Evolutionary conservation across 208 protist species (phyloP), one percentile per base, ranked within the genome.

Genomic region (Acanthamoeba polyphaga): DNA sequence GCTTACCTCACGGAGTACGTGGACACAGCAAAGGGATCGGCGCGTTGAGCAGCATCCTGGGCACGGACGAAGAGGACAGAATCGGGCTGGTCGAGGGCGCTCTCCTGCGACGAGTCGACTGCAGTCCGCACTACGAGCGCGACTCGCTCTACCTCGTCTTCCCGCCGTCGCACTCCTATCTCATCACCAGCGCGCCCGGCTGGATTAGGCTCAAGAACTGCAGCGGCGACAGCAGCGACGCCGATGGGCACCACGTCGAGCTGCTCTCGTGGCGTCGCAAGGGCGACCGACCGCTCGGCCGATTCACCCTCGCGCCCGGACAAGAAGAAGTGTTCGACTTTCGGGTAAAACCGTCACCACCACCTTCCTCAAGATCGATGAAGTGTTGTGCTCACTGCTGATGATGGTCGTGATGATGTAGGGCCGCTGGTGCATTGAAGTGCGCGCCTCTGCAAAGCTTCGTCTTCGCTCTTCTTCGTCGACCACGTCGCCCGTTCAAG

Each of bases 351-450:
- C 19, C 19, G 27, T 24, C 55, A 24, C 3, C 19, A 24, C 55
- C 55, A 7, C 15, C 55, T 62, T 17, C 19, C 55, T 60, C 17
- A 15, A 60, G 3, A 22, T 24, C 12, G 55, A 22, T 24, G 17
- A 60, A 8, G 38, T 43, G 38, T 49, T 0, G 0, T 0, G 12
- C 46, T 49, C 46, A 49, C 46, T 60, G 55, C 15, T 4, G 55
- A 8, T 60, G 55, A 60, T 60, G 55, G 1, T 55, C 12, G 15
- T 60, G 55, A 22, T 22, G 55, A 58, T 74, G 66, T 27, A 92
- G 87, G 87, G 87, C 9, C n/a, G 64, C 24, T 92, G 87, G 87
- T 92, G 87, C 60, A 92, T 92, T 74, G 87, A 92, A 46, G 87
- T 92, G 13, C 19, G 64, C 46, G 10, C 46, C 46, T 49, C 46